Evolutionary conservation across 1,284 basidiomycete species (phyloP).

Genomic region (Ustilago loliicola): DNA sequence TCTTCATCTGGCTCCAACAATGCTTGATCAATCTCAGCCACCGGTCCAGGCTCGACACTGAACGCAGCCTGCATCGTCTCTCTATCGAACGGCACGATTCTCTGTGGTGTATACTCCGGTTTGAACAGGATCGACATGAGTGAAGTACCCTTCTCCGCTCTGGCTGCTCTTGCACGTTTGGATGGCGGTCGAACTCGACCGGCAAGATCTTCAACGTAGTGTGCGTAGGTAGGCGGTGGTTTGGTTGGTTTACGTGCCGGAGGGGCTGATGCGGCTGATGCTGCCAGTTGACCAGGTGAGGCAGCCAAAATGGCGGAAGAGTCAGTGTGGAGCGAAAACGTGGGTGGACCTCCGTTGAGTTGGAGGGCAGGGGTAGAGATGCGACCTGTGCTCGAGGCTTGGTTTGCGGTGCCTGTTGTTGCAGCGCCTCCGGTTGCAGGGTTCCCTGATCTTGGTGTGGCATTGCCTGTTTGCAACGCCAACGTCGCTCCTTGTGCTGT

Average conservation of each 20-base stretch:
- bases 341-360: constrained; percentile 40
- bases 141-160: constrained; percentile 22
- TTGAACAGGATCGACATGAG: constrained; percentile 49
- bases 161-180: constrained; percentile 30
- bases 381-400: constrained; percentile 30
- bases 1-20: constrained; percentile 55
- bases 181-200: constrained; percentile 43
- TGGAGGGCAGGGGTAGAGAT: constrained; percentile 45
- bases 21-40: constrained; percentile 49
- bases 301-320: constrained; percentile 45
- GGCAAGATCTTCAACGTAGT: constrained; percentile 50
- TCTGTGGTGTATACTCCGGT: constrained; percentile 53
- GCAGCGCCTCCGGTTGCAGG: constrained; percentile 13
- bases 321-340: constrained; percentile 40
- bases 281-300: constrained; percentile 38
- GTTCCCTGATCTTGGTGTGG: constrained; percentile 24
- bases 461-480: not conserved
- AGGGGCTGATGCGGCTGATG: constrained; percentile 30
- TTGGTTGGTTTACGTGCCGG: constrained; percentile 42
- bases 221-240: constrained; percentile 49
- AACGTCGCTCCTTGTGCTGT: not conserved
- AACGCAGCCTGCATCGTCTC: constrained; percentile 50
- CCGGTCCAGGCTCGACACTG: constrained; percentile 37
- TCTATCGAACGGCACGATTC: constrained; percentile 47
- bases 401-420: constrained; percentile 14